Conservation (phyloP, 768 basidiomycete species). For the Phanerochaete sordida region DNA sequence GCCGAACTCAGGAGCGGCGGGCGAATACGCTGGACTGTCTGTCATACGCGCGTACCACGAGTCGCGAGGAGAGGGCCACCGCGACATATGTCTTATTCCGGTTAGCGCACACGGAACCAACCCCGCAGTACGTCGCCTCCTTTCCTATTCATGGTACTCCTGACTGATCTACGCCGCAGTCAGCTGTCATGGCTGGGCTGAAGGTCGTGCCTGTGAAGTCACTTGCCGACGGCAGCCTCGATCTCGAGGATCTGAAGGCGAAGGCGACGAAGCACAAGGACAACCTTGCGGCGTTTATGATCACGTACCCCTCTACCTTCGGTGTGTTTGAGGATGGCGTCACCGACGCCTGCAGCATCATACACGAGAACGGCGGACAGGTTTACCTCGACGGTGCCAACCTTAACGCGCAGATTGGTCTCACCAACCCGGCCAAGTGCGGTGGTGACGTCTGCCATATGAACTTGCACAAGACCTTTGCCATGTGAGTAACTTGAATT, state of each 20-base stretch:
- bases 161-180: conserved; percentile 40
- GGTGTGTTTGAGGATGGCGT: conserved; percentile 97
- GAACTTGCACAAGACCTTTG: conserved; percentile 98
- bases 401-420: conserved; percentile 88
- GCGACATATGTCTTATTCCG: conserved; percentile 92
- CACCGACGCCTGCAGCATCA: conserved; percentile 80
- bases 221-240: conserved; percentile 81
- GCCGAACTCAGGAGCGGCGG: conserved; percentile 97
- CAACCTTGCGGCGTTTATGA: conserved; percentile 95
- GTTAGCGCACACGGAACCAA: conserved; percentile 98
- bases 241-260: conserved; percentile 76
- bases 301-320: conserved; percentile 69
- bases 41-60: conserved; percentile 95
- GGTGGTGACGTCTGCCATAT: conserved; percentile 98
- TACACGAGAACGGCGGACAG: conserved; percentile 93
- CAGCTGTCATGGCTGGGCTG: conserved; percentile 94
- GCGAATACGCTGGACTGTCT: conserved; percentile 94
- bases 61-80: conserved; percentile 78
- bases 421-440: conserved; percentile 91
- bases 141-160: too few relatives aligned
- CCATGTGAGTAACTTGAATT: conserved; percentile 57
- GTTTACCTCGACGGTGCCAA: conserved; percentile 98
- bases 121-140: conserved; percentile 69
- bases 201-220: conserved; percentile 97
- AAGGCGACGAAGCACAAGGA: conserved; percentile 93